Conservation (phyloP, 257 asterid genomes). For the Solanum ossicruentum region DNA sequence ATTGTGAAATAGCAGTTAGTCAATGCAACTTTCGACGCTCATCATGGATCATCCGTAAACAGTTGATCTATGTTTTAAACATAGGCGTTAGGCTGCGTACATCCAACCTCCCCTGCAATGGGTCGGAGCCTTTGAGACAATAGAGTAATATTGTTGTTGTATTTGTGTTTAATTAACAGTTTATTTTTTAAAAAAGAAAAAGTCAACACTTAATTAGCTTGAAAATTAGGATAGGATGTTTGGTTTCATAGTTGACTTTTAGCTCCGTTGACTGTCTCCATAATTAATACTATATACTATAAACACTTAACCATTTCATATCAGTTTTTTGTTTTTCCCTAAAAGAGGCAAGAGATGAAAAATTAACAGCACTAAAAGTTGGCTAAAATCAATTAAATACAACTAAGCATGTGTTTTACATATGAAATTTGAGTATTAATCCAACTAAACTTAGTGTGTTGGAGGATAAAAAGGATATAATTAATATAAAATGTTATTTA, state of each 20-base stretch:
- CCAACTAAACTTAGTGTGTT: background rate
- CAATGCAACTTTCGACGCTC: no score
- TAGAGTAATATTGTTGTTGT: no score
- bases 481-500: no score
- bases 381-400: background rate
- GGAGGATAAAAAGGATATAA: no score
- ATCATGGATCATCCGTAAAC: no score
- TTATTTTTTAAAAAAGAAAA: background rate
- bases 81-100: no score
- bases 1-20: no score
- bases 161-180: background rate
- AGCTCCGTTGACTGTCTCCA: background rate
- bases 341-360: background rate
- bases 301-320: background rate
- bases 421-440: background rate
- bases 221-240: background rate
- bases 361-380: background rate
- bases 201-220: background rate
- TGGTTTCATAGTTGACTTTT: background rate
- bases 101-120: no score
- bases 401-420: background rate
- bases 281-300: background rate
- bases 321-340: background rate
- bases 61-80: no score
- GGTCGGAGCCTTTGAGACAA: no score